These are phyloP conservation scores for Pelargonium myrrhifolium DNA, from an alignment of 441 rosid genomes.

Conservation along the genomic window DNA sequence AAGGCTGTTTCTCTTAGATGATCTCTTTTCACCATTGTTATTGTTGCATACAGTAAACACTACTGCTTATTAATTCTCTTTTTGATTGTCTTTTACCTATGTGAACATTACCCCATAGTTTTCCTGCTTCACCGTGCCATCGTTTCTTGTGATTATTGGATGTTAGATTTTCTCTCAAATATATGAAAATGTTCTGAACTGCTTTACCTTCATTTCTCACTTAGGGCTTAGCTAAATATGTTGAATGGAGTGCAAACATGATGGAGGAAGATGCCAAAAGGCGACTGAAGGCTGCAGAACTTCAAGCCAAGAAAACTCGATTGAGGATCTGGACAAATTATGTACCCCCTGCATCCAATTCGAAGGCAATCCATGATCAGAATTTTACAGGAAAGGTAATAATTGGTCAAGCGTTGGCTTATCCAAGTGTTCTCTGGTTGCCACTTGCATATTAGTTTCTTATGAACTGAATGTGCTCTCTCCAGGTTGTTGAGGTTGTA, in stretches of 20 bases:
- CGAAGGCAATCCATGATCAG: conserved; percentile 90
- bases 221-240: conserved; percentile 90
- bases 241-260: conserved; percentile 98
- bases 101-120: too few relatives aligned
- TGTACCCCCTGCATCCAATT: conserved; percentile 77
- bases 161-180: not conserved
- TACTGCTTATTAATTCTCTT: too few relatives aligned
- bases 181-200: conserved; percentile 8
- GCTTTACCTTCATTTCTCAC: not conserved
- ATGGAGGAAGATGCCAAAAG: conserved; percentile 91
- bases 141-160: not conserved
- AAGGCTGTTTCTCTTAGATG: too few relatives aligned
- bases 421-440: not conserved
- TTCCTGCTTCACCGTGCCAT: too few relatives aligned
- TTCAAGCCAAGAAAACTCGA: conserved; percentile 75
- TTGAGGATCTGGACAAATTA: conserved; percentile 80
- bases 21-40: too few relatives aligned
- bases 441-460: not conserved
- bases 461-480: not conserved
- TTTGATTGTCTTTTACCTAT: too few relatives aligned
- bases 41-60: too few relatives aligned
- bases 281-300: conserved; percentile 71
- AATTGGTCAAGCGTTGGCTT: not conserved
- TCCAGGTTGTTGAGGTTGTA: conserved; percentile 8
- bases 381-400: conserved; percentile 89